Percentiles rank a stretch among this genome's conserved stretches.
These are phyloP conservation scores for Sparassis latifolia DNA, from an alignment of 1,284 basidiomycete genomes.

Conservation along the genomic window DNA sequence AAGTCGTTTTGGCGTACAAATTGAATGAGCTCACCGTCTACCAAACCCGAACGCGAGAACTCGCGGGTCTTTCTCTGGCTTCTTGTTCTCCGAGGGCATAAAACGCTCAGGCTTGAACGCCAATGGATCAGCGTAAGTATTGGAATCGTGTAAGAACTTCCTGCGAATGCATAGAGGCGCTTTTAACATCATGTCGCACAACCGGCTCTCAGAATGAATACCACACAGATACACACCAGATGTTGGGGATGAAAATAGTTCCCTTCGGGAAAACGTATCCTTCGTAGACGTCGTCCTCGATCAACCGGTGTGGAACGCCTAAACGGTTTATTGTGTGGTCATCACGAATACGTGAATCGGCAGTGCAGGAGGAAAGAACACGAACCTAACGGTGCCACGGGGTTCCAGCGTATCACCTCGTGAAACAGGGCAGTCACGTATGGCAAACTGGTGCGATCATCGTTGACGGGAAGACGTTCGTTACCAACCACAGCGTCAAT, in stretches of 20 bases:
- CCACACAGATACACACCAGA: conserved; percentile 11
- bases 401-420: conserved; percentile 25
- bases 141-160: conserved; percentile 25
- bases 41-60: conserved; percentile 18
- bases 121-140: conserved; percentile 21
- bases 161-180: conserved; percentile 6
- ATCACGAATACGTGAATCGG: neutral
- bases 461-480: conserved; percentile 21
- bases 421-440: conserved; percentile 25
- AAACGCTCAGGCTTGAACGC: conserved; percentile 19
- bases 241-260: conserved; percentile 21
- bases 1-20: conserved; percentile 2
- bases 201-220: no score
- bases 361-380: neutral
- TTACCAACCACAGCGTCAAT: conserved; percentile 23
- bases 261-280: conserved; percentile 26
- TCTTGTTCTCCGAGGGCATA: conserved; percentile 7
- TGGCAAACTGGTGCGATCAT: conserved; percentile 23
- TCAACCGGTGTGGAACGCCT: conserved; percentile 23
- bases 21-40: no score
- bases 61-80: conserved; percentile 19
- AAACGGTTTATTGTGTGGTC: no score
- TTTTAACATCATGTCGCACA: no score
- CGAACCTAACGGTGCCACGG: conserved; percentile 20
- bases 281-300: conserved; percentile 23